Percentiles rank a stretch among this genome's conserved stretches.
phyloP scores from a whole-genome alignment of 148 eudicot genomes.

The Heliamphora exappendiculata region DNA sequence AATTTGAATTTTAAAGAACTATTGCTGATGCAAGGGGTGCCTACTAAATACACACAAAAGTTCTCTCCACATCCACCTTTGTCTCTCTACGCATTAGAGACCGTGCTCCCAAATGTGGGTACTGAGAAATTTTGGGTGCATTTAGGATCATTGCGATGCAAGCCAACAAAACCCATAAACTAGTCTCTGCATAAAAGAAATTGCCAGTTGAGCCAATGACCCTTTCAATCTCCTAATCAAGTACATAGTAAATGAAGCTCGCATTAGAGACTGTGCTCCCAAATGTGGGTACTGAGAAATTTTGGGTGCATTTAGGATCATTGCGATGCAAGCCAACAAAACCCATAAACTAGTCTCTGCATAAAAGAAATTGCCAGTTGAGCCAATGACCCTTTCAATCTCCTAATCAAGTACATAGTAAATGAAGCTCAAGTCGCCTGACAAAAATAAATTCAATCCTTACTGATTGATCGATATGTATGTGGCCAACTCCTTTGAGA shows the following conservation, averaged over 20 bases:
- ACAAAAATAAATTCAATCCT: conserved; percentile 21
- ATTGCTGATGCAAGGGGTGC: background rate
- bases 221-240: background rate
- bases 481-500: conserved; percentile 89
- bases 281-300: too few species aligned
- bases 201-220: background rate
- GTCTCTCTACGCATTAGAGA: too few species aligned
- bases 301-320: too few species aligned
- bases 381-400: background rate
- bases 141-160: too few species aligned
- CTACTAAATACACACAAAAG: too few species aligned
- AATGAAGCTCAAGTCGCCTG: background rate
- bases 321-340: too few species aligned
- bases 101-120: too few species aligned
- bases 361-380: background rate
- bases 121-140: too few species aligned
- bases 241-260: background rate
- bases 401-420: background rate
- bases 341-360: too few species aligned
- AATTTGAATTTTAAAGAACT: background rate
- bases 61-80: too few species aligned
- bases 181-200: background rate
- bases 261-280: too few species aligned
- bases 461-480: conserved; percentile 87
- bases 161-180: background rate